These are phyloP conservation scores for Brassica cretica DNA, from an alignment of 345 rosid genomes.

Conservation along the genomic window DNA sequence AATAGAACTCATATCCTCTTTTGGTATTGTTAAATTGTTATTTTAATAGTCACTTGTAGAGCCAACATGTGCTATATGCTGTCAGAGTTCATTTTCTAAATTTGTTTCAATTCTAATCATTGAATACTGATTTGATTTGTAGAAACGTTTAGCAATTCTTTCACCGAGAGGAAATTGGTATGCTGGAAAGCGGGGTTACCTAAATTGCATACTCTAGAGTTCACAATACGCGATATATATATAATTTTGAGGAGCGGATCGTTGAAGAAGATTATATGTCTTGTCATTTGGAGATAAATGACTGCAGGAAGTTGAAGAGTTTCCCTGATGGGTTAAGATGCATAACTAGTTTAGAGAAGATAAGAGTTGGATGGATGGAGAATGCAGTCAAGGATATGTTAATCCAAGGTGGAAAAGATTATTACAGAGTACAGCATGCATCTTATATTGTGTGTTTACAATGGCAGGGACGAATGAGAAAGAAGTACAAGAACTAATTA, in stretches of 20 bases:
- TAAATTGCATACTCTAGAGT: slow-evolving; percentile 8
- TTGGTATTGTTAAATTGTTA: too few relatives aligned
- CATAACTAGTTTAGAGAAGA: background rate
- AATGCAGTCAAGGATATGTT: slow-evolving; percentile 17
- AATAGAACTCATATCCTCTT: too few relatives aligned
- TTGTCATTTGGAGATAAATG: slow-evolving; percentile 12
- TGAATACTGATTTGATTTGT: background rate
- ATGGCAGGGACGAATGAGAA: background rate
- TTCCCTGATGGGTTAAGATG: slow-evolving; percentile 25
- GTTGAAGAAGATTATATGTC: slow-evolving; percentile 24
- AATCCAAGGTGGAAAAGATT: slow-evolving; percentile 21
- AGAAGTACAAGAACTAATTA: background rate
- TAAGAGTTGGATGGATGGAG: slow-evolving; percentile 17
- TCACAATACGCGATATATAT: background rate
- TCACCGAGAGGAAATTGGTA: slow-evolving; percentile 37
- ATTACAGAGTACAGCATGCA: slow-evolving; percentile 7
- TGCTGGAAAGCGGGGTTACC: slow-evolving; percentile 30
- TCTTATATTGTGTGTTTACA: slow-evolving; percentile 13
- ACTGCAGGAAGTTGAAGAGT: slow-evolving; percentile 25
- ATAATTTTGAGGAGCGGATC: slow-evolving; percentile 28
- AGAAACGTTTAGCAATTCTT: slow-evolving; percentile 8
- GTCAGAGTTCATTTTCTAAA: too few relatives aligned
- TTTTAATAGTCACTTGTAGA: too few relatives aligned
- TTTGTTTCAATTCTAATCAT: background rate
- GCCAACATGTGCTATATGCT: background rate